These are phyloP conservation scores for Auricularia heimuer DNA, from an alignment of 768 basidiomycete genomes.

Conservation along the genomic window DNA sequence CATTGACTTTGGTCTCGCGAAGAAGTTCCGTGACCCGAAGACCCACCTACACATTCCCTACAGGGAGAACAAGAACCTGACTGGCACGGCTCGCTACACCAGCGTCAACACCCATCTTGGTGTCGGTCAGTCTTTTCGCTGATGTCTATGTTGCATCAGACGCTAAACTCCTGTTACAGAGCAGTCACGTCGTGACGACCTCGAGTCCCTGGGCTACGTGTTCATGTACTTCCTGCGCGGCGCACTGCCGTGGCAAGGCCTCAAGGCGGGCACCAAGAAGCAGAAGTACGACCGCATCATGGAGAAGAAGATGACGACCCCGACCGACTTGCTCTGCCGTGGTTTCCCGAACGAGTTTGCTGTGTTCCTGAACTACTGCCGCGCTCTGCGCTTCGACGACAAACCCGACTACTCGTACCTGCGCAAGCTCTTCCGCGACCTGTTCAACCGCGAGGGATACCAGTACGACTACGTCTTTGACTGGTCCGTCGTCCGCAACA, in stretches of 20 bases:
- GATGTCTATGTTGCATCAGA: neutral
- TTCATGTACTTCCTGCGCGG: slow-evolving; percentile 99
- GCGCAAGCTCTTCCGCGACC: slow-evolving; percentile 97
- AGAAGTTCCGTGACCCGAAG: slow-evolving; percentile 99
- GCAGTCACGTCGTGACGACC: slow-evolving; percentile 94
- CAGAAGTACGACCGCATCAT: slow-evolving; percentile 99
- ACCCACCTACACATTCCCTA: slow-evolving; percentile 99
- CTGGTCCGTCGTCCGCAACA: slow-evolving; percentile 82
- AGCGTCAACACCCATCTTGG: slow-evolving; percentile 99
- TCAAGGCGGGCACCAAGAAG: slow-evolving; percentile 99
- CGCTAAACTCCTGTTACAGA: slow-evolving; percentile 30
- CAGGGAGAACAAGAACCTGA: slow-evolving; percentile 99
- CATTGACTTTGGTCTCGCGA: slow-evolving; percentile 95
- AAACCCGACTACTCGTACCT: slow-evolving; percentile 99
- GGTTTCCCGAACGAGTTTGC: slow-evolving; percentile 99
- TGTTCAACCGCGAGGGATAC: slow-evolving; percentile 94
- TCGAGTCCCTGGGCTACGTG: slow-evolving; percentile 97
- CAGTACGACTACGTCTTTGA: slow-evolving; percentile 99
- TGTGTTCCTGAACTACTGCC: slow-evolving; percentile 98
- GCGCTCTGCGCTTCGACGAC: slow-evolving; percentile 98
- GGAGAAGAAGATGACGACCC: slow-evolving; percentile 99
- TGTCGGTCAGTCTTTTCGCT: slow-evolving; percentile 33
- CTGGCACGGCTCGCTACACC: slow-evolving; percentile 97
- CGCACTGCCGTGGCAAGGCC: slow-evolving; percentile 95
- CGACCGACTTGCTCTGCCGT: slow-evolving; percentile 92